Base-by-base conservation (phyloP, 805 yeast species). In the Metschnikowia baotianmanensis region DNA sequence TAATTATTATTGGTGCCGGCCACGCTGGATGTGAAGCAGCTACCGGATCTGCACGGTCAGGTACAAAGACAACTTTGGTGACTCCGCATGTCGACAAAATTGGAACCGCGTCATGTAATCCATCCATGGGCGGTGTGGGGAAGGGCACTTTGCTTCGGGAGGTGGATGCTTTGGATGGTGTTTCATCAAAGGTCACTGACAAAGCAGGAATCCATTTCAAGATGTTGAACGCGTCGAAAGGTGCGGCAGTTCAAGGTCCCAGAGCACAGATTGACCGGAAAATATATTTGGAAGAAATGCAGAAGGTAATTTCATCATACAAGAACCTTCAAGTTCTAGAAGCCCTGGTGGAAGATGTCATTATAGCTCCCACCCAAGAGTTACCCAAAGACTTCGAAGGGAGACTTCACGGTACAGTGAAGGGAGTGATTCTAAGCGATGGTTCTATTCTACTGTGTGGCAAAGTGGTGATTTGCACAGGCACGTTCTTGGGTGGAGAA, bases 21-120 rank as follows among this genome's bases (percentile, higher is more conserved):
- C 99, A 93, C 67, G 99, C 99, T 25, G 99, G 99, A 10, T 83
- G 96, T 52, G 99, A 93, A 62, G 99, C 99, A 0, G 93, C 96
- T 2, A 74, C 96, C 0, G 98, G 91, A 0, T 72, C 96, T 1
- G 96, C 98, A 1, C 71, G 99, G 47, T 58, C 86, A 1, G 97
- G 97, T 0, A 75, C 83, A 1, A 46, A 56, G 3, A 83, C 96
- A 0, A 67, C 82, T 2, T 67, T 93, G 20, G 71, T 93, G 2
- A 90, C 99, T 0, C 98, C 96, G 1, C 75, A 71, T 33, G 56
- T 79, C 24, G 59, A 70, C 21, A 86, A 87, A 56, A 81, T 93
- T 11, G 99, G 99, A 0, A 85, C 95, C 0, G 93, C 97, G 16
- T 88, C 96, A 1, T 93, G 99, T 61, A 93, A 93, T 59, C 99